A percentile compares a stretch with the other conserved stretches of the same genome.
These are phyloP conservation scores for Fraxinus anomala DNA, from an alignment of 257 asterid species.

Conservation along the genomic window DNA sequence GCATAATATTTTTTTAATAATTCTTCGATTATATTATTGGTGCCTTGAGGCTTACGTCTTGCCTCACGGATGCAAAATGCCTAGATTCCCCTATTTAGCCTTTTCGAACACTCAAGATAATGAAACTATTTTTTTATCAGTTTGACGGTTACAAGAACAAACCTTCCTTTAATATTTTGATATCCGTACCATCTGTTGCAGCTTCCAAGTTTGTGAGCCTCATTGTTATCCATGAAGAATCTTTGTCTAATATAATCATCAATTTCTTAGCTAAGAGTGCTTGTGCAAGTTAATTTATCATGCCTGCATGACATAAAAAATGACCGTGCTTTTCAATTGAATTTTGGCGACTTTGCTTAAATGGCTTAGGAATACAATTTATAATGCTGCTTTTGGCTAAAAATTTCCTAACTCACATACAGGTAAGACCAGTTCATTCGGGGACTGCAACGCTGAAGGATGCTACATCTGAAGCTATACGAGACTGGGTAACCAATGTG, in stretches of 20 bases:
- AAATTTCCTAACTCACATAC: constrained; percentile 18
- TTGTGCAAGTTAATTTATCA: background rate
- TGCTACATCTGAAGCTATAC: constrained; percentile 96
- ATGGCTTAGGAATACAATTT: background rate
- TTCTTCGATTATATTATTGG: background rate
- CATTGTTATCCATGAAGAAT: background rate
- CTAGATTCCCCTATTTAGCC: background rate
- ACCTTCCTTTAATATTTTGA: background rate
- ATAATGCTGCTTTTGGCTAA: background rate
- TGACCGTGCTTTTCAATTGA: constrained; percentile 10
- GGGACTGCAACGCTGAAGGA: constrained; percentile 97
- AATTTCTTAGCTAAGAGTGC: background rate
- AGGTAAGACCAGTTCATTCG: constrained; percentile 92
- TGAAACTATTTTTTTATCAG: background rate
- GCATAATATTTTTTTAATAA: background rate
- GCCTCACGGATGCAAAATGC: background rate
- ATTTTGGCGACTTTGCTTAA: background rate
- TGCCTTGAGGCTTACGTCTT: background rate
- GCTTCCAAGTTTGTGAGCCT: background rate
- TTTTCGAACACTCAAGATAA: background rate
- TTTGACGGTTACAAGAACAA: background rate
- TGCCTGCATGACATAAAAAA: background rate
- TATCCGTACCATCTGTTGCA: background rate
- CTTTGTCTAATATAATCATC: background rate
- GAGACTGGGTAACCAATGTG: constrained; percentile 95